phyloP scores from a whole-genome alignment of 192 early-diverging fungal genomes.

The Coemansia asiatica region DNA sequence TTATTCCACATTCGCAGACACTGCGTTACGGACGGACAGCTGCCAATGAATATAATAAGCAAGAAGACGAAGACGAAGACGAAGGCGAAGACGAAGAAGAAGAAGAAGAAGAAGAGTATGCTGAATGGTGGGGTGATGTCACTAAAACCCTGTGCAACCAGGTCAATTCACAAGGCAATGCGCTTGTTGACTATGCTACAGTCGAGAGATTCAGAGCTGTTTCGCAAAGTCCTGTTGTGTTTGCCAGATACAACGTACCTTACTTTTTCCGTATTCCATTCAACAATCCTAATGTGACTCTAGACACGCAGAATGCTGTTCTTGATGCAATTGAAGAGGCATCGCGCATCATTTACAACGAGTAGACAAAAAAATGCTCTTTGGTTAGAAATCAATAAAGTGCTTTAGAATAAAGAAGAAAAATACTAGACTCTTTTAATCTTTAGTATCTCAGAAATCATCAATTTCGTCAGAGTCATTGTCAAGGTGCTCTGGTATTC shows the following conservation, averaged over 20 bases:
- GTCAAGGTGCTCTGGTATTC: constrained; percentile 28
- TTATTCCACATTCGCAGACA: constrained; percentile 51
- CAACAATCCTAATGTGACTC: constrained; percentile 62
- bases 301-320: constrained; percentile 53
- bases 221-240: constrained; percentile 20
- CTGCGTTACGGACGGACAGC: not conserved
- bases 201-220: constrained; percentile 7
- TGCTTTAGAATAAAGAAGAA: too few species aligned
- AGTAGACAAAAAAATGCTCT: not conserved
- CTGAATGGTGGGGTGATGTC: constrained; percentile 19
- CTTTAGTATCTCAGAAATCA: constrained; percentile 14
- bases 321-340: constrained; percentile 61
- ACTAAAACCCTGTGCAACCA: constrained; percentile 38
- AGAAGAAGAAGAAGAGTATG: not conserved
- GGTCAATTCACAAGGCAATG: constrained; percentile 55
- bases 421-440: not conserved
- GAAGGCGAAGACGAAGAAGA: not conserved
- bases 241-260: constrained; percentile 17
- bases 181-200: constrained; percentile 73
- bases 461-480: constrained; percentile 34
- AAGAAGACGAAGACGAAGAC: not conserved
- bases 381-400: not conserved
- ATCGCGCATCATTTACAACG: not conserved
- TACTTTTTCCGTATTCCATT: constrained; percentile 75
- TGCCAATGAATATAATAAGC: not conserved